Evolutionary conservation across 345 rosid genomes (phyloP), one percentile per base, ranked within the genome.

Genomic region (Rhodamnia rubescens): DNA sequence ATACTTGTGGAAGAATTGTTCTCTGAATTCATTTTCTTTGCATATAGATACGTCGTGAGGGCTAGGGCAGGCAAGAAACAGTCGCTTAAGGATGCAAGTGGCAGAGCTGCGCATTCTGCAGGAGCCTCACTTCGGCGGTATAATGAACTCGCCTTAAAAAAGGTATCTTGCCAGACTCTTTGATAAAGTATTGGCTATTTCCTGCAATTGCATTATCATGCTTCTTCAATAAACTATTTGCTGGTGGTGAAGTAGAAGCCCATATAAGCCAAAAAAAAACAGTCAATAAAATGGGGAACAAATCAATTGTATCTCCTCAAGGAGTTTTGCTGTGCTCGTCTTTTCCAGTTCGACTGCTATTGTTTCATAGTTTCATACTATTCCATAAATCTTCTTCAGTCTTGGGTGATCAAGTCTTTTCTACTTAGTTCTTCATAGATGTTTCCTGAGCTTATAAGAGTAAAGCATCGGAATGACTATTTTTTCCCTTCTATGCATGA

Each of bases 41-140:
- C 40, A 56, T 53, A 26, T 89, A 97, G 99, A 90, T 97, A 97
- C 64, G 98, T 96, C 47, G 98, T 97, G 85, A 93, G 99, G 92
- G 99, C 98, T 85, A 97, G 93, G 96, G 98, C 99, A 86, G 99
- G 99, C 56, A 96, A 92, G 90, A 96, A 93, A 78, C 99, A 97
- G 93, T 96, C 99, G 69, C 90, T 96, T 11, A 97, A 97, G 90
- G 98, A 97, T 90, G 98, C 89, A 87, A 86, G 91, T 85, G 99
- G 99, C 86, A 94, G 93, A 89, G 87, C 93, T 87, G 92, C 92
- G 22, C 96, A 97, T 91, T 97, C 99, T 86, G 99, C 98, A 9
- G 99, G 99, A 83, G 99, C 99, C 89, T 93, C 98, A 49, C 98
- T 97, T 85, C 98, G 99, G 85, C 95, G 99, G 55, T 90, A 97